Evolutionary conservation across 345 rosid genomes (phyloP).

Genomic region (Turritis glabra): DNA sequence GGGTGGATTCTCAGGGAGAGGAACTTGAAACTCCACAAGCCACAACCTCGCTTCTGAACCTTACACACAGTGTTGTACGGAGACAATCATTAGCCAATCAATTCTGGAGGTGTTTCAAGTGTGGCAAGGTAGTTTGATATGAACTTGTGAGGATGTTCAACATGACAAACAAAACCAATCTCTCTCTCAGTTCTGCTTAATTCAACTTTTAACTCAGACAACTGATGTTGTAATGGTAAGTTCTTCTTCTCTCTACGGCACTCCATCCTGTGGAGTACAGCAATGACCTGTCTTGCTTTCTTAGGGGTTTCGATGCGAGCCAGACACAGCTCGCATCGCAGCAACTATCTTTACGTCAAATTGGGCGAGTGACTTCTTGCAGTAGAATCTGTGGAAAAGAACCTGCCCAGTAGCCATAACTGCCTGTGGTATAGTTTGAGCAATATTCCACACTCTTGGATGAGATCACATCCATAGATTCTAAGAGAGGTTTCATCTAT

Average conservation of each 20-base stretch:
- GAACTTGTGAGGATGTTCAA: slow-evolving; percentile 95
- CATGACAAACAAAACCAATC: slow-evolving; percentile 97
- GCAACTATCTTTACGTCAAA: slow-evolving; percentile 96
- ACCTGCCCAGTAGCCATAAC: slow-evolving; percentile 99
- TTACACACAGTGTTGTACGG: slow-evolving; percentile 79
- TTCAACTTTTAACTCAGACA: too few species aligned
- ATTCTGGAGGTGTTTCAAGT: slow-evolving; percentile 69
- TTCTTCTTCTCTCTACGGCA: slow-evolving; percentile 94
- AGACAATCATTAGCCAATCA: slow-evolving; percentile 59
- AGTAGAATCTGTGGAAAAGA: slow-evolving; percentile 85
- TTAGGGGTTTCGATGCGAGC: slow-evolving; percentile 87
- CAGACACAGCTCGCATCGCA: slow-evolving; percentile 87
- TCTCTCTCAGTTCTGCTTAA: slow-evolving; percentile 96
- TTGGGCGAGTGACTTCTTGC: slow-evolving; percentile 90
- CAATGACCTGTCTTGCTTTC: slow-evolving; percentile 86
- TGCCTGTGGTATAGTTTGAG: slow-evolving; percentile 94
- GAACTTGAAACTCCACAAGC: slow-evolving; percentile 95
- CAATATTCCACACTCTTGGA: slow-evolving; percentile 87
- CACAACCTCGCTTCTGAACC: slow-evolving; percentile 94
- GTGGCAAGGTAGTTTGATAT: slow-evolving; percentile 90
- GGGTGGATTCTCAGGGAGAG: slow-evolving; percentile 94
- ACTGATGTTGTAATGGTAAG: too few species aligned
- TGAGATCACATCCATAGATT: slow-evolving; percentile 92
- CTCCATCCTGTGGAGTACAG: slow-evolving; percentile 95
- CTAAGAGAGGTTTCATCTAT: slow-evolving; percentile 73